These are phyloP conservation scores for Cytospora mali DNA, from an alignment of 2,329 filamentous ascomycete genomes.

Conservation along the genomic window DNA sequence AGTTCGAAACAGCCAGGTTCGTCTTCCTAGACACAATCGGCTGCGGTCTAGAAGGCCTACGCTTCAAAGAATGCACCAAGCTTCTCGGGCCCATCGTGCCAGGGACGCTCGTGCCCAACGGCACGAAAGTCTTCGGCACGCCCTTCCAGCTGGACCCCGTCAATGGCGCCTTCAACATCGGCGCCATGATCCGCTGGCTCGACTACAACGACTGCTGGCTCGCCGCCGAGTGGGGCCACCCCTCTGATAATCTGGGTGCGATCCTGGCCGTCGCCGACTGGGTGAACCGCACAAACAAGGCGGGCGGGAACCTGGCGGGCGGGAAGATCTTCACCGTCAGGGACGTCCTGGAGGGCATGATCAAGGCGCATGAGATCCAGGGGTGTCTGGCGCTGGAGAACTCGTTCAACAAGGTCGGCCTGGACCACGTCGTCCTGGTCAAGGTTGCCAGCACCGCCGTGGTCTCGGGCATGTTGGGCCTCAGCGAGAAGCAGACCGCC, in stretches of 20 bases:
- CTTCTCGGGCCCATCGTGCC: constrained; percentile 89
- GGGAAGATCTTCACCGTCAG: constrained; percentile 87
- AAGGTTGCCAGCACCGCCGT: constrained; percentile 96
- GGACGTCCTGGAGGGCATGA: constrained; percentile 95
- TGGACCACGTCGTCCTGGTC: constrained; percentile 97
- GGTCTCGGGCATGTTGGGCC: constrained; percentile 91
- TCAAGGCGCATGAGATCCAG: constrained; percentile 99
- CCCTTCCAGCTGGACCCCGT: constrained; percentile 93
- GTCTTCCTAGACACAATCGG: constrained; percentile 96
- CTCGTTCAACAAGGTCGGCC: constrained; percentile 97
- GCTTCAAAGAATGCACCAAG: constrained; percentile 95
- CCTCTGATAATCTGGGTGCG: constrained; percentile 95
- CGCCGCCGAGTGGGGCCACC: constrained; percentile 97
- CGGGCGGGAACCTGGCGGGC: constrained; percentile 76
- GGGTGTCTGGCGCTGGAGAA: constrained; percentile 95
- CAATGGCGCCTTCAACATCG: constrained; percentile 97
- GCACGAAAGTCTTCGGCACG: constrained; percentile 87
- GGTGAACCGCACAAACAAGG: constrained; percentile 87
- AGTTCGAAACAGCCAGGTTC: constrained; percentile 95
- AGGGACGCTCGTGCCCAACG: constrained; percentile 89
- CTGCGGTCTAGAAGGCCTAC: constrained; percentile 92
- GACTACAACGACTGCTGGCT: constrained; percentile 99
- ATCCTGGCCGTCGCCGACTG: constrained; percentile 97
- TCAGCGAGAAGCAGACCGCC: constrained; percentile 86
- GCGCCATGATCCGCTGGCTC: constrained; percentile 97